Evolutionary conservation across 257 asterid species (phyloP).

Genomic region (Jasminum sambac): DNA sequence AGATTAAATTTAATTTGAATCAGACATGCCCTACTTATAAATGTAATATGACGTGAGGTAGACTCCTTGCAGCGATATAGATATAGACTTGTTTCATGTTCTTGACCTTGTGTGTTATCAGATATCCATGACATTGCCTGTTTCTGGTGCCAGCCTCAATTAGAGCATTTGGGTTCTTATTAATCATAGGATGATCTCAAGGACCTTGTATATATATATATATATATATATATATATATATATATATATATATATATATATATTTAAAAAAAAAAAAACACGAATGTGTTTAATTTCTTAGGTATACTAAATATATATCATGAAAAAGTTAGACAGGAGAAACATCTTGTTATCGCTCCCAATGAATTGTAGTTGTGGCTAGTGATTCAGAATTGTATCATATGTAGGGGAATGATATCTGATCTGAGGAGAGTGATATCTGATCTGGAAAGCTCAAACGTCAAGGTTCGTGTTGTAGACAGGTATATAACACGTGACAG

Average conservation of each 20-base stretch:
- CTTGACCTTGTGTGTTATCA: neutral
- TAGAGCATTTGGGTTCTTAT: neutral
- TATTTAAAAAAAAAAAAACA: neutral
- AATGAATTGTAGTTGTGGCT: neutral
- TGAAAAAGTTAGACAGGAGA: neutral
- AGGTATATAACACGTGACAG: neutral
- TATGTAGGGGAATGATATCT: neutral
- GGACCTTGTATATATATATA: neutral
- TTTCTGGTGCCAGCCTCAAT: neutral
- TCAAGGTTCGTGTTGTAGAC: conserved; percentile 3
- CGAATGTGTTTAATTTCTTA: neutral
- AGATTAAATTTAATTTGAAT: too few relatives aligned
- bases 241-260: neutral
- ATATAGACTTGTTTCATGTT: neutral
- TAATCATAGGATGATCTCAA: too few relatives aligned
- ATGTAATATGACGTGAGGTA: neutral
- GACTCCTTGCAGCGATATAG: neutral
- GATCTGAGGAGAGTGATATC: neutral
- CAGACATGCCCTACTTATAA: too few relatives aligned
- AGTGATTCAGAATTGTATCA: neutral
- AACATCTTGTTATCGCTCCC: neutral
- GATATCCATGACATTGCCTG: neutral
- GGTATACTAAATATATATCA: neutral
- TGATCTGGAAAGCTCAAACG: neutral
- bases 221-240: neutral